These are phyloP conservation scores for Leishmania aethiopica DNA, from an alignment of 208 protist genomes.

Conservation along the genomic window DNA sequence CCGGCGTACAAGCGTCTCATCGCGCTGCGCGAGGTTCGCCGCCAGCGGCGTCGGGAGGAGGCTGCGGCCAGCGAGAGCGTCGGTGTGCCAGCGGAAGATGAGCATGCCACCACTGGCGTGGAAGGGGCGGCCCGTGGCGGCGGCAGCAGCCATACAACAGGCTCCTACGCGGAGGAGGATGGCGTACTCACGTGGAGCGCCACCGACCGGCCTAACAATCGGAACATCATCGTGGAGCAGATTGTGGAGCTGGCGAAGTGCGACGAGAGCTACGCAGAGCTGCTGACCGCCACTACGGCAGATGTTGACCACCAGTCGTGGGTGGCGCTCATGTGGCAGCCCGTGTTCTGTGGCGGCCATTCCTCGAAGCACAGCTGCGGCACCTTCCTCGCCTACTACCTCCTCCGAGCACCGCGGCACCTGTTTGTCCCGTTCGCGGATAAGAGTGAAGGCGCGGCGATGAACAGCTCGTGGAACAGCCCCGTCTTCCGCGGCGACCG, in stretches of 20 bases:
- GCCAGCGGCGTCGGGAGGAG: constrained; percentile 32
- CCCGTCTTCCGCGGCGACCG: constrained; percentile 75
- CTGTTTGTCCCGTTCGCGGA: constrained; percentile 50
- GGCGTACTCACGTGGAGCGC: constrained; percentile 79
- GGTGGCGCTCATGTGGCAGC: constrained; percentile 87
- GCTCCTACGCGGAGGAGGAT: constrained; percentile 35
- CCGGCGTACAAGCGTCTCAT: constrained; percentile 53
- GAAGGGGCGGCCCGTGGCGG: not conserved
- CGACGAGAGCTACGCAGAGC: constrained; percentile 57
- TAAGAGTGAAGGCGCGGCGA: constrained; percentile 48
- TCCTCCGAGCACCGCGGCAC: constrained; percentile 75
- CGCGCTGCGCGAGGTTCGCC: constrained; percentile 40
- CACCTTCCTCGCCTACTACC: constrained; percentile 86
- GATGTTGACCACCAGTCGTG: constrained; percentile 87
- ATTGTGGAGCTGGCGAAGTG: constrained; percentile 64
- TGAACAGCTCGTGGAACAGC: constrained; percentile 75
- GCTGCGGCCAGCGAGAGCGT: not conserved
- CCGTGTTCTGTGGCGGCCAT: constrained; percentile 81
- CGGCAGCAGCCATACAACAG: constrained; percentile 1
- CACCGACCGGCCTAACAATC: constrained; percentile 78
- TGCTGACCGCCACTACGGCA: constrained; percentile 67
- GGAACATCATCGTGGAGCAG: constrained; percentile 74
- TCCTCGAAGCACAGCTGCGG: constrained; percentile 83
- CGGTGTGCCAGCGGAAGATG: not conserved
- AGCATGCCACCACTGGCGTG: not conserved